Base-by-base conservation (phyloP, 345 rosid genomes). In the Linum usitatissimum region DNA sequence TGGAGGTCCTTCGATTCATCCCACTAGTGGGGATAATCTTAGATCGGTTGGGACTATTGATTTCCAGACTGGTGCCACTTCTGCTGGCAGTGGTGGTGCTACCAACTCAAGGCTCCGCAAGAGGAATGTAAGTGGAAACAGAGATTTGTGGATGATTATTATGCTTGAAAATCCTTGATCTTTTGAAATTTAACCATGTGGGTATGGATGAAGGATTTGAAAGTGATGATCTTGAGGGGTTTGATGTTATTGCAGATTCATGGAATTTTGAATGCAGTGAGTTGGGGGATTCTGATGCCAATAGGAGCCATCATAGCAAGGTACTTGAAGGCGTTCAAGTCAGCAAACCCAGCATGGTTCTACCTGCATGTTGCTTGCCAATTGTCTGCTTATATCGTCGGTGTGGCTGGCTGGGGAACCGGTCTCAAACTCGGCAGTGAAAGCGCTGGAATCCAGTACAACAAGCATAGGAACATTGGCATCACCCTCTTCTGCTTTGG, bases 251-350 rank as follows among this genome's bases (percentile, higher is more conserved):
- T 19, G 28, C 84, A 92, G 98, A 76, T 68, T 65, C 98, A 92
- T 64, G 98, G 98, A 34, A 73, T 87, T 34, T 63, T 92, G 54
- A 92, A 92, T 59, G 86, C 88, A 0, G 86, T 92, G 62, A 87
- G 98, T 48, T 90, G 98, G 98, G 98, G 98, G 8, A 59, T 78
- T 6, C 60, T 92, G 58, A 77, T 92, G 88, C 97, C 98, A 0
- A 1, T 78, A 36, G 98, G 98, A 53, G 84, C 80, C 58, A 80
- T 92, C 64, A 69, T 70, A 30, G 98, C 98, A 20, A 80, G 98
- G 59, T 87, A 92, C 78, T 65, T 89, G 65, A 92, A 79, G 73
- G 93, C 89, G 78, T 92, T 85, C 84, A 76, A 84, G 65, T 28
- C 66, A 15, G 83, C 90, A 6, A 81, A 81, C 28, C 95, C 98